Evolutionary conservation across 768 basidiomycete genomes (phyloP).

Genomic region (Leccinum subtestaceum): DNA sequence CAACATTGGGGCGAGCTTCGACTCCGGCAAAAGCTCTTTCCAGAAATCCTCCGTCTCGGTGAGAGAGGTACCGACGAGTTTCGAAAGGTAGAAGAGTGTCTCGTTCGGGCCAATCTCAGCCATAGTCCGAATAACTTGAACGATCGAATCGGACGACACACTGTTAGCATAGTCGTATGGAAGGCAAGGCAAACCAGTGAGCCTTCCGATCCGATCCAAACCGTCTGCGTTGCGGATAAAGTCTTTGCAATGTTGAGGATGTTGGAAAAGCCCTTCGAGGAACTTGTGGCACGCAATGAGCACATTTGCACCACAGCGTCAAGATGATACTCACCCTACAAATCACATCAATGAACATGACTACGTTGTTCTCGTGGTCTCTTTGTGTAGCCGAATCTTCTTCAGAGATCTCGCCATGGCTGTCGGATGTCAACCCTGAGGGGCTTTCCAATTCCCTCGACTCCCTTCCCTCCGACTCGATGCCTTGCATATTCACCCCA

Average conservation of each 20-base stretch:
- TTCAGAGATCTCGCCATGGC: slow-evolving; percentile 13
- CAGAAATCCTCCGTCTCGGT: slow-evolving; percentile 71
- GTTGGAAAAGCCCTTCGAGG: slow-evolving; percentile 92
- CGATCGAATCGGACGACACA: slow-evolving; percentile 80
- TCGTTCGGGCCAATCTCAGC: slow-evolving; percentile 81
- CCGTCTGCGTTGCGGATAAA: slow-evolving; percentile 77
- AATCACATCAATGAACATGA: slow-evolving; percentile 76
- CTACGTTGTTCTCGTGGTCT: slow-evolving; percentile 70
- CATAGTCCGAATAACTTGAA: slow-evolving; percentile 86
- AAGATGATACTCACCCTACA: slow-evolving; percentile 56
- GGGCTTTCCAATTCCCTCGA: slow-evolving; percentile 19
- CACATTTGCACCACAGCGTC: background rate
- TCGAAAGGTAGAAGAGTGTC: slow-evolving; percentile 66
- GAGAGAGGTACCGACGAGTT: slow-evolving; percentile 68
- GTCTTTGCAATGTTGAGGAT: slow-evolving; percentile 84
- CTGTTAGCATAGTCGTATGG: slow-evolving; percentile 88
- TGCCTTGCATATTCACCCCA: slow-evolving; percentile 52
- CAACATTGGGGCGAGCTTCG: slow-evolving; percentile 65
- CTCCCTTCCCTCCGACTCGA: slow-evolving; percentile 22
- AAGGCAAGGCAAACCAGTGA: slow-evolving; percentile 81
- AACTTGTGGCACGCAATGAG: slow-evolving; percentile 49
- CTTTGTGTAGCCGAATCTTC: slow-evolving; percentile 41
- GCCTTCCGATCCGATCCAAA: slow-evolving; percentile 66
- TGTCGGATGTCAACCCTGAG: slow-evolving; percentile 18
- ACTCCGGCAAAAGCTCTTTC: slow-evolving; percentile 48